A percentile compares a stretch with the other conserved stretches of the same genome.
Evolutionary conservation across 345 rosid species (phyloP).

Genomic region (Ceriops tagal): DNA sequence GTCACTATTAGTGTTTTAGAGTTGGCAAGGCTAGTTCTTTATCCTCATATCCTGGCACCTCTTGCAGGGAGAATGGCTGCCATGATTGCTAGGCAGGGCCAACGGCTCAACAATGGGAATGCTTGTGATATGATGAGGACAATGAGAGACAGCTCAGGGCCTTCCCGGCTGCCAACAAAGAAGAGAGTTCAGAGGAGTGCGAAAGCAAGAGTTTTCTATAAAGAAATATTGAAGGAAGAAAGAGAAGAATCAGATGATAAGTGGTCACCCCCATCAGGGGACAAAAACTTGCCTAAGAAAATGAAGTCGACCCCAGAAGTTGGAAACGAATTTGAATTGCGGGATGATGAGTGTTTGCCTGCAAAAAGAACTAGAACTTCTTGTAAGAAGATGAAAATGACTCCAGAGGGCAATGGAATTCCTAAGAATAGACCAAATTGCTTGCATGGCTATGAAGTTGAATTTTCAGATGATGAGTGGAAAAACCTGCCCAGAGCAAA

Average conservation of each 20-base stretch:
- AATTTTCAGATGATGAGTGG: not conserved
- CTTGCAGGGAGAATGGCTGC: slow-evolving; percentile 40
- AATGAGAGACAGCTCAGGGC: not conserved
- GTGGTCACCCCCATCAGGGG: not conserved
- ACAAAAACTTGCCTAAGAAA: not conserved
- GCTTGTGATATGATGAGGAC: slow-evolving; percentile 11
- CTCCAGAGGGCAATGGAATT: slow-evolving; percentile 8
- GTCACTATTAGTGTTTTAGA: too few species aligned
- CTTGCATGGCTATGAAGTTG: not conserved
- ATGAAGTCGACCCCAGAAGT: not conserved
- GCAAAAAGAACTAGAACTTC: slow-evolving; percentile 8
- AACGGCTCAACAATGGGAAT: slow-evolving; percentile 1
- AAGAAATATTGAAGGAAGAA: not conserved
- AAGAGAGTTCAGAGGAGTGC: slow-evolving; percentile 10
- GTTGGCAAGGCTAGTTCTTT: too few species aligned
- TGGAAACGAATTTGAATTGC: not conserved
- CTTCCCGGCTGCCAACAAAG: slow-evolving; percentile 16
- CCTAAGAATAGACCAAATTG: slow-evolving; percentile 21
- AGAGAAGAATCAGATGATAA: slow-evolving; percentile 2
- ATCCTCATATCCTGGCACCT: too few species aligned
- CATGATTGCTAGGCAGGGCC: slow-evolving; percentile 25
- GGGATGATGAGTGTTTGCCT: not conserved
- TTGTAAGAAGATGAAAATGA: slow-evolving; percentile 17
- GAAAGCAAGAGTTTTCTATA: too few species aligned
- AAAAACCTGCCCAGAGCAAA: slow-evolving; percentile 2